Evolutionary conservation across 108 stramenopile species (phyloP).

Genomic region (Nannochloropsis salina): DNA sequence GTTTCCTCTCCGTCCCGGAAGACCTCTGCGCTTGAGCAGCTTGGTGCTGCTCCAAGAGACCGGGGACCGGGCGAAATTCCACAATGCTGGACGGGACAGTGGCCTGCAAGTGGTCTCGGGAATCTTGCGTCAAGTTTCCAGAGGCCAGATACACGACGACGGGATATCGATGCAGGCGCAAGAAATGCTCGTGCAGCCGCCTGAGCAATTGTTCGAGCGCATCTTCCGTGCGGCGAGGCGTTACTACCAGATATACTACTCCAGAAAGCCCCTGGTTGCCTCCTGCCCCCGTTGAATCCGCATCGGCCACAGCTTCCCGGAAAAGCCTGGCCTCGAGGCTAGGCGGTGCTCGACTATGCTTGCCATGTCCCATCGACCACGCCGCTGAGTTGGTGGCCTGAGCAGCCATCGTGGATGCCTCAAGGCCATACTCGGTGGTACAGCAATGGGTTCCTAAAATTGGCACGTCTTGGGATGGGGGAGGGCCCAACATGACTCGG

Average conservation of each 20-base stretch:
- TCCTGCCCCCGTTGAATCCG: neutral
- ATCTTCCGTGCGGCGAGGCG: neutral
- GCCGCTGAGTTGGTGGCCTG: neutral
- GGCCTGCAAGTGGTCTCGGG: constrained; percentile 5
- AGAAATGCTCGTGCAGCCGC: neutral
- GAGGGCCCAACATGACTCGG: neutral
- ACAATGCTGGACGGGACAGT: neutral
- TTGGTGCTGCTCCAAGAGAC: neutral
- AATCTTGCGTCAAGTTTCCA: neutral
- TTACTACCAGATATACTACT: neutral
- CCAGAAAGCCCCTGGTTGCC: neutral
- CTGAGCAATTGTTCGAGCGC: neutral
- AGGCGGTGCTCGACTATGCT: neutral
- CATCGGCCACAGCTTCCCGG: neutral
- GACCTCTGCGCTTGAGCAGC: neutral
- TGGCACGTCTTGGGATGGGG: neutral
- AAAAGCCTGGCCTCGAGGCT: neutral
- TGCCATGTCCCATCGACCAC: neutral
- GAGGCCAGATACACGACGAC: neutral
- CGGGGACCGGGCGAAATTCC: neutral
- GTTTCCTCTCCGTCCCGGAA: neutral
- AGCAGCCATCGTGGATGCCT: neutral
- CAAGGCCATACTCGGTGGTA: neutral
- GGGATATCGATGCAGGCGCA: constrained; percentile 7
- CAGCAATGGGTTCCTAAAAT: neutral